A percentile compares a stretch with the other conserved stretches of the same genome.
These are phyloP conservation scores for Euphorbia celastroides DNA, from an alignment of 441 rosid species.

Conservation along the genomic window DNA sequence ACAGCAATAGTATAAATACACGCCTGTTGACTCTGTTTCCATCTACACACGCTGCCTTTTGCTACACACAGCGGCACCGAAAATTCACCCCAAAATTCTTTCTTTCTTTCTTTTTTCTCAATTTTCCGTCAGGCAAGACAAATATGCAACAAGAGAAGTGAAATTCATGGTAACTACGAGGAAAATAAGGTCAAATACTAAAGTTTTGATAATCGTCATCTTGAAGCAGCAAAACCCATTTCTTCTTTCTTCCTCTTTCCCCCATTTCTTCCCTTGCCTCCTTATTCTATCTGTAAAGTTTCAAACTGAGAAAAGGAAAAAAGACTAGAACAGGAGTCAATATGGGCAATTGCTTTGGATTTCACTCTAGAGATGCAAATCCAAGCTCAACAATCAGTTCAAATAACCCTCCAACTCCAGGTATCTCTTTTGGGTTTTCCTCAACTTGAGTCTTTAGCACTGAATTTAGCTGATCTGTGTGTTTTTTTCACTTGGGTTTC, in stretches of 20 bases:
- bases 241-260: background rate
- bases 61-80: too few species aligned
- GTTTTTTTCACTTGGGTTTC: background rate
- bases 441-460: background rate
- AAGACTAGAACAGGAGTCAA: background rate
- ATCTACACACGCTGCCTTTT: too few species aligned
- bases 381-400: slow-evolving; percentile 15
- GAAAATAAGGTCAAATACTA: background rate
- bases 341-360: slow-evolving; percentile 48
- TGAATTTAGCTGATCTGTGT: background rate
- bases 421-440: slow-evolving; percentile 11
- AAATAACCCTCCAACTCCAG: slow-evolving; percentile 22
- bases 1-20: too few species aligned
- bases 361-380: slow-evolving; percentile 14
- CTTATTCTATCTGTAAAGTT: background rate
- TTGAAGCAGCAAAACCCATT: background rate
- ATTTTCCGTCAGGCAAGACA: too few species aligned
- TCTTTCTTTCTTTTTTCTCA: too few species aligned
- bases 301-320: background rate
- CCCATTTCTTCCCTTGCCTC: background rate
- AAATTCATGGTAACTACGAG: background rate
- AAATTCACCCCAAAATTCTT: too few species aligned
- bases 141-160: background rate
- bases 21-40: too few species aligned
- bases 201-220: background rate